phyloP scores from a whole-genome alignment of 768 basidiomycete species.

The Tremella yokohamensis region DNA sequence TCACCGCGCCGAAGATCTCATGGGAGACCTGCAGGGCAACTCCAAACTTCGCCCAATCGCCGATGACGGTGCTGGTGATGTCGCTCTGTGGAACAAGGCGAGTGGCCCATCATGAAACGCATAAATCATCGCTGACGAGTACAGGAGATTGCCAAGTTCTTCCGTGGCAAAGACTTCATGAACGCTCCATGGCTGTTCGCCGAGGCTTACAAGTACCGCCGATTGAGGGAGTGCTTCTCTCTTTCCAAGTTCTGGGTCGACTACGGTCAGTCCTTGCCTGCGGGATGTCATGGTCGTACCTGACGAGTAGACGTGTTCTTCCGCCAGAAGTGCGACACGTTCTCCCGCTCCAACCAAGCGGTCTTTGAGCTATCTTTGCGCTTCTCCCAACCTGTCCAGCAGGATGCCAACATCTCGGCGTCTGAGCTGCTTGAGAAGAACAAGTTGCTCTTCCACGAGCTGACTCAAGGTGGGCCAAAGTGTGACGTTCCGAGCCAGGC shows the following conservation, averaged over 20 bases:
- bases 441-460: constrained; percentile 77
- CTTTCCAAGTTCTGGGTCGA: constrained; percentile 81
- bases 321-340: constrained; percentile 93
- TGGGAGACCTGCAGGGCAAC: constrained; percentile 79
- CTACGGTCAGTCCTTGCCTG: constrained; percentile 56
- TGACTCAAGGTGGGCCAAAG: constrained; percentile 69
- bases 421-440: constrained; percentile 60
- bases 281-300: not conserved
- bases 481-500: not conserved
- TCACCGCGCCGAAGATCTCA: constrained; percentile 82
- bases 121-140: not conserved
- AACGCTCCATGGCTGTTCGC: constrained; percentile 95
- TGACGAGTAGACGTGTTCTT: constrained; percentile 69
- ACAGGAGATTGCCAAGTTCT: constrained; percentile 81
- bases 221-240: constrained; percentile 86
- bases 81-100: constrained; percentile 88
- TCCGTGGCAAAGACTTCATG: constrained; percentile 73
- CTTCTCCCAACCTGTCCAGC: constrained; percentile 78
- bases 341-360: constrained; percentile 83
- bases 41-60: constrained; percentile 77
- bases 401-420: constrained; percentile 54
- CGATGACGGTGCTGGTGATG: constrained; percentile 86
- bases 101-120: not conserved
- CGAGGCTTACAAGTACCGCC: constrained; percentile 61
- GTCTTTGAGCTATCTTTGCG: constrained; percentile 91